These are phyloP conservation scores for Anacardium occidentale DNA, from an alignment of 345 rosid species.

Conservation along the genomic window DNA sequence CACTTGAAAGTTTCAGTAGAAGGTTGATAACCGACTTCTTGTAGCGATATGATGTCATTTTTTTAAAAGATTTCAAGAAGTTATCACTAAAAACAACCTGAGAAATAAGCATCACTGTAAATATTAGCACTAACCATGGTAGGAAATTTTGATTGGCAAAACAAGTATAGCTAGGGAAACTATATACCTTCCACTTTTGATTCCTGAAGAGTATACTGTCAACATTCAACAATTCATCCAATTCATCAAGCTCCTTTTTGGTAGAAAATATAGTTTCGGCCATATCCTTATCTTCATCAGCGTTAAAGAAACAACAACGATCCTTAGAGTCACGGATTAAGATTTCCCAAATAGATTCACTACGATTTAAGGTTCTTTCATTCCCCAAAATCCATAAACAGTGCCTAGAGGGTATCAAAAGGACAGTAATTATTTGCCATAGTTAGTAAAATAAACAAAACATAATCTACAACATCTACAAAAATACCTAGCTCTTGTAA, in stretches of 20 bases:
- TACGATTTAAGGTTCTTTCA: conserved; percentile 16
- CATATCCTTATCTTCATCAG: conserved; percentile 35
- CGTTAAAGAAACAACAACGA: conserved; percentile 23
- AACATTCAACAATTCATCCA: conserved; percentile 36
- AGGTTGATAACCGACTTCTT: conserved; percentile 32
- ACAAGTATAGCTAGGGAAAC: background rate
- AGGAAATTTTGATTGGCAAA: background rate
- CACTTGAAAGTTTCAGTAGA: conserved; percentile 40
- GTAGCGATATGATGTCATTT: conserved; percentile 23
- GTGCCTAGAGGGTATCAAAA: conserved; percentile 17
- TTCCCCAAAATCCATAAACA: conserved; percentile 35
- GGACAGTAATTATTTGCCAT: background rate
- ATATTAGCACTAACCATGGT: background rate
- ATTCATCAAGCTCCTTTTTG: conserved; percentile 36
- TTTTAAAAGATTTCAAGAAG: conserved; percentile 49
- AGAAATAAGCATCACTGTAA: background rate
- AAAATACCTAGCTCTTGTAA: conserved; percentile 37
- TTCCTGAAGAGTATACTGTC: conserved; percentile 35
- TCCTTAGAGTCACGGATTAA: conserved; percentile 27
- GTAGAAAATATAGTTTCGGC: conserved; percentile 30
- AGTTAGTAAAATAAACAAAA: background rate
- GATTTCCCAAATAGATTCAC: conserved; percentile 24
- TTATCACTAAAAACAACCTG: conserved; percentile 53
- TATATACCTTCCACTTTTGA: conserved; percentile 28
- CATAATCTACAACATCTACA: background rate